Percentiles rank a stretch among this genome's conserved stretches.
These are phyloP conservation scores for Nematodospora valgi DNA, from an alignment of 805 yeast genomes.

Conservation along the genomic window DNA sequence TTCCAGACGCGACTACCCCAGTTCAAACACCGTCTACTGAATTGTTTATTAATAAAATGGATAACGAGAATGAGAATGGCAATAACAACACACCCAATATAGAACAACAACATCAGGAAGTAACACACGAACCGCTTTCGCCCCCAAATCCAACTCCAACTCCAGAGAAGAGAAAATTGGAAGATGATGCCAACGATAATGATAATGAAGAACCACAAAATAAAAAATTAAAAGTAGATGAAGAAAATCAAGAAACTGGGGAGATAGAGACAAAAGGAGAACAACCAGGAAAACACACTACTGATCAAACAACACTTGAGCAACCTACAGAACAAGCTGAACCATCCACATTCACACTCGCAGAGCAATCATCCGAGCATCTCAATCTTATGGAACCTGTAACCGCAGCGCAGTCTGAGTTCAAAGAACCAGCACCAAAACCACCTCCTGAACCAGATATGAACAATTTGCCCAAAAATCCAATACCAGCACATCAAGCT, in stretches of 20 bases:
- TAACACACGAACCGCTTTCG: no score
- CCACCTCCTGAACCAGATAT: slow-evolving; percentile 74
- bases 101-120: no score
- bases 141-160: slow-evolving; percentile 47
- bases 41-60: slow-evolving; percentile 18
- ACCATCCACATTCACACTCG: background rate
- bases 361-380: slow-evolving; percentile 6
- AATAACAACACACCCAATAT: background rate
- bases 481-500: slow-evolving; percentile 80
- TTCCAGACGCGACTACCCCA: no score
- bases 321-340: background rate
- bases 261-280: slow-evolving; percentile 7
- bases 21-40: slow-evolving; percentile 39
- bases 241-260: slow-evolving; percentile 4
- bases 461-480: slow-evolving; percentile 60
- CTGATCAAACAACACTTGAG: background rate
- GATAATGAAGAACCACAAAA: slow-evolving; percentile 12
- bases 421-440: slow-evolving; percentile 61
- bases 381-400: no score
- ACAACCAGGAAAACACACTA: background rate
- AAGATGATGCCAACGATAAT: slow-evolving; percentile 21
- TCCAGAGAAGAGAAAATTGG: slow-evolving; percentile 32
- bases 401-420: slow-evolving; percentile 12
- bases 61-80: background rate
- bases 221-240: slow-evolving; percentile 9